phyloP scores from a whole-genome alignment of 1,139 yeast species.

The Protomyces macrosporus region DNA sequence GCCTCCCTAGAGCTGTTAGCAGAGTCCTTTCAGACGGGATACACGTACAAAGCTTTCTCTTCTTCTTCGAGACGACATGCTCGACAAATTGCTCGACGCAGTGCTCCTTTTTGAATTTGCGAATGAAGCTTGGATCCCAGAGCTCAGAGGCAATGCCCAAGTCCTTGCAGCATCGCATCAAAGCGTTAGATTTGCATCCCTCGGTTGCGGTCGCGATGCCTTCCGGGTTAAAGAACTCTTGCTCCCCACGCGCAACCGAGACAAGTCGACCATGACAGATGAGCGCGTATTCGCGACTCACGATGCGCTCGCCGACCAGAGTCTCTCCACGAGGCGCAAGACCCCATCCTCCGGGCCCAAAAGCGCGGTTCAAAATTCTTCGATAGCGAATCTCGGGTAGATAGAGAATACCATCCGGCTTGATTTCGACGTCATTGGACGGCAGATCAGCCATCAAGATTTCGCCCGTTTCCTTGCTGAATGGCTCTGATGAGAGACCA shows the following conservation, averaged over 20 bases:
- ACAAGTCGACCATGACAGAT: conserved; percentile 82
- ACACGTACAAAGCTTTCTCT: conserved; percentile 81
- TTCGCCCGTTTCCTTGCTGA: conserved; percentile 55
- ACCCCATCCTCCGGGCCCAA: conserved; percentile 99
- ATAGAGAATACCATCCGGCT: conserved; percentile 88
- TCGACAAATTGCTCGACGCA: conserved; percentile 86
- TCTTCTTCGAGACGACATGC: conserved; percentile 71
- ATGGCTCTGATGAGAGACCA: conserved; percentile 77
- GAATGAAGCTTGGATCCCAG: conserved; percentile 92
- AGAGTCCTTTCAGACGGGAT: background rate
- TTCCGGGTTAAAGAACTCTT: conserved; percentile 78
- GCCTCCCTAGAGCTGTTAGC: conserved; percentile 50
- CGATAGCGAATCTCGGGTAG: conserved; percentile 93
- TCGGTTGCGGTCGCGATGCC: conserved; percentile 94
- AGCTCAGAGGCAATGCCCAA: conserved; percentile 92
- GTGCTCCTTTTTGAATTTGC: conserved; percentile 64
- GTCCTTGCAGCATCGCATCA: conserved; percentile 97
- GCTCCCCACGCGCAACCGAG: conserved; percentile 92
- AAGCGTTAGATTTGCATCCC: conserved; percentile 93
- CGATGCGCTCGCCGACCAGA: conserved; percentile 54
- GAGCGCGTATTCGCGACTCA: conserved; percentile 86
- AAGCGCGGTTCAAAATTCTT: conserved; percentile 76
- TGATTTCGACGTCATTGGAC: conserved; percentile 76
- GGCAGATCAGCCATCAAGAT: conserved; percentile 57
- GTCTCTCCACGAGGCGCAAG: conserved; percentile 89